Percentiles rank a stretch among this genome's conserved stretches.
These are phyloP conservation scores for Brassica napus DNA, from an alignment of 345 rosid genomes.

Conservation along the genomic window DNA sequence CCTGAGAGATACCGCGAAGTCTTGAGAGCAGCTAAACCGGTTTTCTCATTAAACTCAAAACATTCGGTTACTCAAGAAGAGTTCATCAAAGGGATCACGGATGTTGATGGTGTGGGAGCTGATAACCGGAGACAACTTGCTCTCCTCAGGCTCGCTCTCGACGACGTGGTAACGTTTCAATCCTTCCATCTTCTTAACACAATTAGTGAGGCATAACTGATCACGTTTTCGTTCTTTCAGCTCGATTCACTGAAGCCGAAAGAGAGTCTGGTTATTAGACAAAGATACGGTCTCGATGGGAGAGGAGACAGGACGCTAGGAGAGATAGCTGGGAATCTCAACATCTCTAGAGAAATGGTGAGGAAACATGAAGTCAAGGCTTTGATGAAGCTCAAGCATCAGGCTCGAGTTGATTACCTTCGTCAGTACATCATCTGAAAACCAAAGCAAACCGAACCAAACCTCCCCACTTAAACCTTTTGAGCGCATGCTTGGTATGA, in stretches of 20 bases:
- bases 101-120: conserved; percentile 67
- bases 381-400: conserved; percentile 96
- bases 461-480: background rate
- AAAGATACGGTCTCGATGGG: conserved; percentile 90
- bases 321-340: conserved; percentile 89
- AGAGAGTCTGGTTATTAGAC: conserved; percentile 92
- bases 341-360: conserved; percentile 97
- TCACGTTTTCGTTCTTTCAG: conserved; percentile 41
- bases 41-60: conserved; percentile 74
- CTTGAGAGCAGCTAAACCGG: conserved; percentile 68
- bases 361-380: conserved; percentile 96
- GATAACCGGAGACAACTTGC: conserved; percentile 71
- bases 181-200: background rate
- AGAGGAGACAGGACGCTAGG: conserved; percentile 91
- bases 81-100: conserved; percentile 69
- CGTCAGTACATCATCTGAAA: conserved; percentile 65
- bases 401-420: conserved; percentile 81
- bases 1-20: conserved; percentile 86
- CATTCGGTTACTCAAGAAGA: conserved; percentile 82
- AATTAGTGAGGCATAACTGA: background rate
- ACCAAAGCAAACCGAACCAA: conserved; percentile 10
- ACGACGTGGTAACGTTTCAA: conserved; percentile 73
- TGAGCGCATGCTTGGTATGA: conserved; percentile 8
- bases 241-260: conserved; percentile 90
- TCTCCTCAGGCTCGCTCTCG: conserved; percentile 94